Evolutionary conservation across 352 stramenopile genomes (phyloP), one percentile per base, ranked within the genome.

Genomic region (Pythium utonaiense): DNA sequence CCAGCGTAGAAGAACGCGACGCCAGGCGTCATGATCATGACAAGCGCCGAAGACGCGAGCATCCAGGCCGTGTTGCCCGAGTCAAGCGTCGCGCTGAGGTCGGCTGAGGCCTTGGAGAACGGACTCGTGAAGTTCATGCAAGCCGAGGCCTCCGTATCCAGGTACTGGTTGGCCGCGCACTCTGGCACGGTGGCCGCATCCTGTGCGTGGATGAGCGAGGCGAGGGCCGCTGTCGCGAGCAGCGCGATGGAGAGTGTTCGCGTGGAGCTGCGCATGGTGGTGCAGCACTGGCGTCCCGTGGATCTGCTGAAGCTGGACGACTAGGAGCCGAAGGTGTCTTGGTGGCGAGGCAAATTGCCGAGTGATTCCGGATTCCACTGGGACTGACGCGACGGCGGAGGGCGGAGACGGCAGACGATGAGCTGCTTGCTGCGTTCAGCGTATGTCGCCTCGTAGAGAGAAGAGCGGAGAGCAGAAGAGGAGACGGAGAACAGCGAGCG

Each of bases 1-100:
- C 84, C 84, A 6, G 80, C 84, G 72, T 94, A 94, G 69, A 92
- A 94, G 52, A 83, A 77, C 36, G 66, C 62, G 17, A 83, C 66
- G 24, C 74, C 74, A 0, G 74, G 72, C n/a, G 69, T 75, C 75
- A 83, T 83, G 45, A 83, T 67, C 66, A 82, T 71, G 31, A 83
- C 75, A 10, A 83, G 64, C 16, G 51, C 52, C n/a, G 48, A 63
- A 14, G 70, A 58, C 31, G 55, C 52, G 28, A 82, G 67, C 60
- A 83, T 72, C 75, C 75, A 83, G 8, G 75, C 71, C 13, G 73
- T 83, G 67, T 78, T 75, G 62, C 75, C 75, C 54, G 61, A 67
- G 62, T 77, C 67, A 22, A 77, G 44, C 25, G 56, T 28, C 31
- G 53, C 36, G 54, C 50, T 58, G 33, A 63, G 21, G 24, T 71